A percentile compares a stretch with the other conserved stretches of the same genome.
phyloP scores from a whole-genome alignment of 495 filamentous ascomycete genomes.

The Halenospora varia region DNA sequence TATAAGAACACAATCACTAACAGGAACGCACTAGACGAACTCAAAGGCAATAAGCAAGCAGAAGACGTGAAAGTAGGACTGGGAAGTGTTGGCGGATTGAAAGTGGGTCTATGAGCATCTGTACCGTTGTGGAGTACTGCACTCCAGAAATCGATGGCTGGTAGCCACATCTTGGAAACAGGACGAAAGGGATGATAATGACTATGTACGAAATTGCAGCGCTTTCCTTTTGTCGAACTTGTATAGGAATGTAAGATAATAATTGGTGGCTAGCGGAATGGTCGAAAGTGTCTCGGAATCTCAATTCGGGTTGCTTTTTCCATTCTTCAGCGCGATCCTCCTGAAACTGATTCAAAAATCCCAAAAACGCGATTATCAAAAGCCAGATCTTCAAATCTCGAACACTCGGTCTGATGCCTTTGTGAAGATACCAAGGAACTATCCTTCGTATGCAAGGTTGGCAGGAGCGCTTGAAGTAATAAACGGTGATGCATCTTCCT shows the following conservation, averaged over 20 bases:
- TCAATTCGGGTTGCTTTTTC: background rate
- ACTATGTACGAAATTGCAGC: background rate
- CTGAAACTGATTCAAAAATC: background rate
- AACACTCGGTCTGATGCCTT: no score
- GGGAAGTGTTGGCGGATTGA: constrained; percentile 14
- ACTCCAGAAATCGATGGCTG: background rate
- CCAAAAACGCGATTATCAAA: background rate
- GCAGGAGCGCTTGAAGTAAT: background rate
- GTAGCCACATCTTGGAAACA: background rate
- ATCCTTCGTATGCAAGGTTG: background rate
- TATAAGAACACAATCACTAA: background rate
- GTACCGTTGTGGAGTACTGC: no score
- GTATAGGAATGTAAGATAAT: background rate
- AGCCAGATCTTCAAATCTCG: background rate
- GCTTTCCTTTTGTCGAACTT: background rate
- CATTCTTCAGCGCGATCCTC: background rate
- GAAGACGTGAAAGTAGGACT: constrained; percentile 5
- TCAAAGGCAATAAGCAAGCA: constrained; percentile 21
- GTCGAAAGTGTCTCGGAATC: background rate
- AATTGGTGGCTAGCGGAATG: background rate
- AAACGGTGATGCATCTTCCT: background rate
- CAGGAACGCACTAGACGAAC: constrained; percentile 1
- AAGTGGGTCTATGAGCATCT: constrained; percentile 7
- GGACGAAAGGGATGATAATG: background rate
- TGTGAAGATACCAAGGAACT: background rate